Percentiles rank a stretch among this genome's conserved stretches.
These are phyloP conservation scores for Termitomyces sp. DNA, from an alignment of 768 basidiomycete species.

Conservation along the genomic window DNA sequence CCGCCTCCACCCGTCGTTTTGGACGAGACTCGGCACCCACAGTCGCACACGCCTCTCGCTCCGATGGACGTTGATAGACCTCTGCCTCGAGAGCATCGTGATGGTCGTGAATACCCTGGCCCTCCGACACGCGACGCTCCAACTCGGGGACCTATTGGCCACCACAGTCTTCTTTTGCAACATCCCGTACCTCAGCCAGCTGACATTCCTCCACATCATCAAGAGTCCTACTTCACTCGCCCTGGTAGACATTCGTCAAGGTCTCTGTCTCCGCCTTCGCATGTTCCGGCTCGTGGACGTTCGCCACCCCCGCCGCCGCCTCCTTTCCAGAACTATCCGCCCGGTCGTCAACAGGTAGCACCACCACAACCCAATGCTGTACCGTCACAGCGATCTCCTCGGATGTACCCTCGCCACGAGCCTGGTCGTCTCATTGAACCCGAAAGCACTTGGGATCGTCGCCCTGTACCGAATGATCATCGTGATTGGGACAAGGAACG, in stretches of 20 bases:
- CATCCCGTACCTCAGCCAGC: slow-evolving; percentile 60
- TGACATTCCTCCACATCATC: slow-evolving; percentile 35
- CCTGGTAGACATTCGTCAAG: slow-evolving; percentile 52
- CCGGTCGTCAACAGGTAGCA: slow-evolving; percentile 32
- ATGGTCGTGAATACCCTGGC: slow-evolving; percentile 51
- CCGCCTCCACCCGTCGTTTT: slow-evolving; percentile 81
- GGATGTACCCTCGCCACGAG: slow-evolving; percentile 52
- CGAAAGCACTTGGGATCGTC: slow-evolving; percentile 63
- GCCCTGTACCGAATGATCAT: slow-evolving; percentile 43
- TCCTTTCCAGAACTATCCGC: slow-evolving; percentile 48
- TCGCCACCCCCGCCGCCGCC: slow-evolving; percentile 52
- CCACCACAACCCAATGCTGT: slow-evolving; percentile 41
- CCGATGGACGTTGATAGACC: slow-evolving; percentile 77
- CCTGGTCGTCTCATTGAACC: slow-evolving; percentile 44
- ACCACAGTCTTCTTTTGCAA: slow-evolving; percentile 60
- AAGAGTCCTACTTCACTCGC: slow-evolving; percentile 57
- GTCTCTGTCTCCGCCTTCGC: slow-evolving; percentile 59
- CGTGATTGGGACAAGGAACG: slow-evolving; percentile 53
- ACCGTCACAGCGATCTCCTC: slow-evolving; percentile 59
- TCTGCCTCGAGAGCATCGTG: slow-evolving; percentile 27
- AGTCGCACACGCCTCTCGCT: slow-evolving; percentile 69
- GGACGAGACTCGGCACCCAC: slow-evolving; percentile 69
- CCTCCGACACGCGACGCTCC: slow-evolving; percentile 40
- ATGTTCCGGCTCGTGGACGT: slow-evolving; percentile 43
- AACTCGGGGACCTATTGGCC: slow-evolving; percentile 54